These are phyloP conservation scores for Cytospora schulzeri DNA, from an alignment of 2,329 filamentous ascomycete species.

Conservation along the genomic window DNA sequence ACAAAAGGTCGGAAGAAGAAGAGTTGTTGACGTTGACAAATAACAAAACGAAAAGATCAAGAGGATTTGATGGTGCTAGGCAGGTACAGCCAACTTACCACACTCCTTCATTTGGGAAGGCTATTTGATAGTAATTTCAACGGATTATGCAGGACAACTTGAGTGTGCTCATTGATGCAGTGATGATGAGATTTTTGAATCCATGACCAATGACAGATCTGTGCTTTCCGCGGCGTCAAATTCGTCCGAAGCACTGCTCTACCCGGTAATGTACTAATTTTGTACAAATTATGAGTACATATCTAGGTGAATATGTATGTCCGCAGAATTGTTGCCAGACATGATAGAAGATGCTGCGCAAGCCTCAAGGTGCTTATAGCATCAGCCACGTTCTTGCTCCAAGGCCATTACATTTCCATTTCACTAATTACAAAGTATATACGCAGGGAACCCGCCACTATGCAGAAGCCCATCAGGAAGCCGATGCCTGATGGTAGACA, in stretches of 20 bases:
- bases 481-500: neutral
- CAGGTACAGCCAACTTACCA: conserved; percentile 12
- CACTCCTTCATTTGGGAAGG: conserved; percentile 23
- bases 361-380: neutral
- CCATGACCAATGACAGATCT: neutral
- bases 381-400: neutral
- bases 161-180: neutral
- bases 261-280: no score
- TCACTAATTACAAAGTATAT: neutral
- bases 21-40: conserved; percentile 22
- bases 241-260: neutral
- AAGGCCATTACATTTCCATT: neutral
- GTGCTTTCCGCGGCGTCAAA: neutral
- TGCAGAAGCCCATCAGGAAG: neutral
- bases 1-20: conserved; percentile 13
- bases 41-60: conserved; percentile 16
- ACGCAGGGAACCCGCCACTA: neutral
- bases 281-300: no score
- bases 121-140: conserved; percentile 24
- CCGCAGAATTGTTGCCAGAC: neutral
- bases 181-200: neutral
- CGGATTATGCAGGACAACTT: neutral
- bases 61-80: conserved; percentile 9
- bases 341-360: no score
- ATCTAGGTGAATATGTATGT: neutral